Evolutionary conservation across 2,329 filamentous ascomycete species (phyloP).

Genomic region (Botrytis fragariae): DNA sequence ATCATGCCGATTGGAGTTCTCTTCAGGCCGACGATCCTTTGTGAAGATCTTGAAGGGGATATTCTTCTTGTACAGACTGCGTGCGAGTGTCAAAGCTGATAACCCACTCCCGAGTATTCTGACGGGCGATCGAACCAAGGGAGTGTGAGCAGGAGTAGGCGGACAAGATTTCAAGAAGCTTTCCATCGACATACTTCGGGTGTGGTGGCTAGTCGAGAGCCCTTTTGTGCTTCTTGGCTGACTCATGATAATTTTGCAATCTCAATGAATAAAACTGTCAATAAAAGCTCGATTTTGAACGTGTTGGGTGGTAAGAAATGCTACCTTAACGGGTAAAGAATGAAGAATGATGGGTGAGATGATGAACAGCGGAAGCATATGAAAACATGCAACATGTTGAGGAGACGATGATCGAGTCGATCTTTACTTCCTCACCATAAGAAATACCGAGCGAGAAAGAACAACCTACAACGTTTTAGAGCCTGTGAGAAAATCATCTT

Average conservation of each 20-base stretch:
- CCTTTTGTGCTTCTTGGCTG: neutral
- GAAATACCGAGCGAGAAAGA: neutral
- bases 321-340: neutral
- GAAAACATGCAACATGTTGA: neutral
- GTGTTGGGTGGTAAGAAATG: neutral
- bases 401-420: neutral
- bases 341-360: neutral
- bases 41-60: conserved; percentile 9
- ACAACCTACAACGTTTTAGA: neutral
- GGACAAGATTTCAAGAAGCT: neutral
- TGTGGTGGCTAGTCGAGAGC: neutral
- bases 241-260: neutral
- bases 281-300: neutral
- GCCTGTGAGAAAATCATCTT: neutral
- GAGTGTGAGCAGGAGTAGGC: neutral
- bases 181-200: neutral
- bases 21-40: neutral
- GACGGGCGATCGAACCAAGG: neutral
- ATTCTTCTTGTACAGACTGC: neutral
- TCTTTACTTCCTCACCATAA: neutral
- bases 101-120: conserved; percentile 10
- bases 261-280: neutral
- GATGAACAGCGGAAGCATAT: neutral
- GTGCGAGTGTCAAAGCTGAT: conserved; percentile 1
- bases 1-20: neutral